A percentile compares a stretch with the other conserved stretches of the same genome.
phyloP scores from a whole-genome alignment of 352 stramenopile species.

The Phytophthora pistaciae region DNA sequence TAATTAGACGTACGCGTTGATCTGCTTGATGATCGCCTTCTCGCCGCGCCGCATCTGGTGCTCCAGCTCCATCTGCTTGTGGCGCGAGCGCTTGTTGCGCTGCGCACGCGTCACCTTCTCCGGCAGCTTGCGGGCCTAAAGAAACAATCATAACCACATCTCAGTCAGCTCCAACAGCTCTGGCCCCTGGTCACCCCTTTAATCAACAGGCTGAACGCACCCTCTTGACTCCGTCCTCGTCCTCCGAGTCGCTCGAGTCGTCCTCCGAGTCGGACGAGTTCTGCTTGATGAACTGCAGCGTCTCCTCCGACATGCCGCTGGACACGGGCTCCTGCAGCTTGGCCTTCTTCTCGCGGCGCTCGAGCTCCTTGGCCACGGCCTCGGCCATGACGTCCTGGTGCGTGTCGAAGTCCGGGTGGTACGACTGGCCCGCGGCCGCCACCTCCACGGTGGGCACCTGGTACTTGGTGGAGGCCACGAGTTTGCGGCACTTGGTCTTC shows the following conservation, averaged over 20 bases:
- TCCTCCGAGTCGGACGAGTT: constrained; percentile 55
- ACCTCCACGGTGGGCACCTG: constrained; percentile 81
- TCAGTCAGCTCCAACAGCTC: constrained; percentile 1
- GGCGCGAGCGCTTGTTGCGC: constrained; percentile 82
- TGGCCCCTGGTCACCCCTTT: background rate
- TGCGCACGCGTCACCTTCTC: constrained; percentile 75
- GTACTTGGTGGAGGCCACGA: constrained; percentile 68
- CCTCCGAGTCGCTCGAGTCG: constrained; percentile 48
- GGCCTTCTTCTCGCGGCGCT: constrained; percentile 60
- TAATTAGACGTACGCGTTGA: constrained; percentile 73
- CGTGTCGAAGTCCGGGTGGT: constrained; percentile 84
- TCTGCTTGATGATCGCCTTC: constrained; percentile 88
- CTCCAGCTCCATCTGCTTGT: constrained; percentile 84
- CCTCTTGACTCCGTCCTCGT: constrained; percentile 56
- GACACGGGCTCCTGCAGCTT: constrained; percentile 56
- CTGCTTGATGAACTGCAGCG: constrained; percentile 82
- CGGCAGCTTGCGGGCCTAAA: constrained; percentile 46
- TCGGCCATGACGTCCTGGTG: constrained; percentile 86
- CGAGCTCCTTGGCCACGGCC: constrained; percentile 73
- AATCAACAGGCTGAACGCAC: background rate
- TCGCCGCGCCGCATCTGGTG: constrained; percentile 66
- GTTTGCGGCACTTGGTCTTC: constrained; percentile 66
- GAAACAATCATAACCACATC: background rate
- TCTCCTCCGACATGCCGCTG: constrained; percentile 81
- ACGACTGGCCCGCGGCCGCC: constrained; percentile 81